A percentile compares a stretch with the other conserved stretches of the same genome.
Evolutionary conservation across 176 grass and related monocot species (phyloP).

Genomic region (Phoenix dactylifera): DNA sequence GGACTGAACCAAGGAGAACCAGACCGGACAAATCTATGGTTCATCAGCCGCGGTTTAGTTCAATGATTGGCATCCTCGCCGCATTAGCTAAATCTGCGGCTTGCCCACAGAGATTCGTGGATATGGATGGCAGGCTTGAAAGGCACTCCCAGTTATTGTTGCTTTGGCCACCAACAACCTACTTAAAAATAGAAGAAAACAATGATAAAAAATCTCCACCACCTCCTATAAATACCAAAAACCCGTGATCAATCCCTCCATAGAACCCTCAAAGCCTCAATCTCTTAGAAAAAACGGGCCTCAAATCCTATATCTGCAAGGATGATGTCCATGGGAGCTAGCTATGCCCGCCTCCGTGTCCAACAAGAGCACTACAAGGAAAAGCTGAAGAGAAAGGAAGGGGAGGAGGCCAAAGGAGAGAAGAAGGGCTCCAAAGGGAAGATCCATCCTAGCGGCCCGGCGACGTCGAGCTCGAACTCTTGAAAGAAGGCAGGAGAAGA

Average conservation of each 20-base stretch:
- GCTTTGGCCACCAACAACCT: too few species aligned
- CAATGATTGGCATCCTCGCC: neutral
- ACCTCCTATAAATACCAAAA: slow-evolving; percentile 1
- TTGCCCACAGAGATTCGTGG: neutral
- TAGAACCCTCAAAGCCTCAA: neutral
- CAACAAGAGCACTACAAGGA: slow-evolving; percentile 25
- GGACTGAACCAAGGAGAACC: too few species aligned
- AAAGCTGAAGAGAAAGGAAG: slow-evolving; percentile 18
- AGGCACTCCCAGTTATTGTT: neutral
- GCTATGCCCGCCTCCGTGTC: slow-evolving; percentile 24
- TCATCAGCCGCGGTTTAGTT: neutral
- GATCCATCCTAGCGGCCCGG: slow-evolving; percentile 3
- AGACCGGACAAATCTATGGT: too few species aligned
- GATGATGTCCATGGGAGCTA: slow-evolving; percentile 28
- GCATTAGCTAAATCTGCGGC: neutral
- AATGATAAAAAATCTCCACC: neutral
- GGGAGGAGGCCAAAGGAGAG: neutral
- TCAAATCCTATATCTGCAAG: too few species aligned
- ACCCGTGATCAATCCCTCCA: neutral
- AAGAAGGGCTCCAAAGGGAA: slow-evolving; percentile 2
- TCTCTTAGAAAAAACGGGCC: too few species aligned
- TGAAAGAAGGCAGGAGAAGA: too few species aligned
- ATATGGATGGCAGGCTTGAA: neutral
- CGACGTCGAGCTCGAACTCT: too few species aligned
- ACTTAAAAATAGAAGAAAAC: too few species aligned